Evolutionary conservation across 257 asterid genomes (phyloP).

Genomic region (Handroanthus guayacan): DNA sequence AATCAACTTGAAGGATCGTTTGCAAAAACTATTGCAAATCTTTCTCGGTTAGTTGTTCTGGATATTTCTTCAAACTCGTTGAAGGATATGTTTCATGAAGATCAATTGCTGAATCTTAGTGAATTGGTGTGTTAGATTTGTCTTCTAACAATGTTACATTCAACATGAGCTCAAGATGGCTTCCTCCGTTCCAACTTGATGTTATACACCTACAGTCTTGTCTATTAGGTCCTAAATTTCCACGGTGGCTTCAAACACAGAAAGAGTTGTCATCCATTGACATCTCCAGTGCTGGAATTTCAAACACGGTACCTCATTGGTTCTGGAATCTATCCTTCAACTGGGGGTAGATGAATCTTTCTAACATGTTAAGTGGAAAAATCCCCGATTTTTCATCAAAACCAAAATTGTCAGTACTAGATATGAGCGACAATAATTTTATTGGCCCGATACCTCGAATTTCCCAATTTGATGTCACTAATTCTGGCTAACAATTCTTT

Average conservation of each 20-base stretch:
- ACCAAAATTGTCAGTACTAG: not conserved
- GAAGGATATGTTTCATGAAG: not conserved
- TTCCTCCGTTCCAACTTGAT: not conserved
- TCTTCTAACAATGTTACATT: not conserved
- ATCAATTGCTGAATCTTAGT: not conserved
- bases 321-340: not conserved
- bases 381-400: conserved; percentile 1
- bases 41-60: not conserved
- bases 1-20: not conserved
- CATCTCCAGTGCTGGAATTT: not conserved
- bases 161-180: not conserved
- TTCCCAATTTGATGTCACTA: too few relatives aligned
- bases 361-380: not conserved
- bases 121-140: not conserved
- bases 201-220: conserved; percentile 8
- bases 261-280: not conserved
- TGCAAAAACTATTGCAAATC: not conserved
- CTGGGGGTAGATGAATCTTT: not conserved
- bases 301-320: not conserved
- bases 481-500: too few relatives aligned
- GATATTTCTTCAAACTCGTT: conserved; percentile 1
- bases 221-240: not conserved
- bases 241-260: conserved; percentile 9
- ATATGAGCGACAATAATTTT: not conserved
- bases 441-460: not conserved